Evolutionary conservation across 2,329 filamentous ascomycete genomes (phyloP).

Genomic region (Talaromyces sp.): DNA sequence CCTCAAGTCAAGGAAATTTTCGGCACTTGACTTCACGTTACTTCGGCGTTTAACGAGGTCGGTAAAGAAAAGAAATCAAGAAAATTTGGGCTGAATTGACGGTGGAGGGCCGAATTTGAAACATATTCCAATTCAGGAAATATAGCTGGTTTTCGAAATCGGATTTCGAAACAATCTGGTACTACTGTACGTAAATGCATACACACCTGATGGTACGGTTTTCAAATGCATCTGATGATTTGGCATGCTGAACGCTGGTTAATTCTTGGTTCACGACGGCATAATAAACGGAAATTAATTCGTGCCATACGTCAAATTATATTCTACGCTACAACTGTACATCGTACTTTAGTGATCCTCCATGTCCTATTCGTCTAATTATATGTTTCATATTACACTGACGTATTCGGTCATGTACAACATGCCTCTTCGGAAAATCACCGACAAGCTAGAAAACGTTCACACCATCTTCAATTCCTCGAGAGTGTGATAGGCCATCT

Average conservation of each 20-base stretch:
- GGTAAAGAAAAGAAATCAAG: background rate
- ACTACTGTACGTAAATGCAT: background rate
- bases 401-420: background rate
- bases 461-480: slow-evolving; percentile 18
- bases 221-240: background rate
- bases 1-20: background rate
- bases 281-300: background rate
- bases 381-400: background rate
- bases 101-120: background rate
- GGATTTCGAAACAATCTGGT: background rate
- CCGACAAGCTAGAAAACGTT: background rate
- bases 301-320: background rate
- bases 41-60: background rate
- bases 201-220: background rate
- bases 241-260: background rate
- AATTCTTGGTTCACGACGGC: background rate
- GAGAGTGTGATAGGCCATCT: slow-evolving; percentile 27
- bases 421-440: slow-evolving; percentile 2
- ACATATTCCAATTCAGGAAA: background rate
- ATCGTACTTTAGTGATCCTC: background rate
- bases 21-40: background rate
- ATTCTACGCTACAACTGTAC: background rate
- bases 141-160: background rate
- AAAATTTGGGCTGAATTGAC: background rate
- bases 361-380: background rate